Base-by-base conservation (phyloP, 2,329 filamentous ascomycete genomes). In the Pseudocercospora fuligena region DNA sequence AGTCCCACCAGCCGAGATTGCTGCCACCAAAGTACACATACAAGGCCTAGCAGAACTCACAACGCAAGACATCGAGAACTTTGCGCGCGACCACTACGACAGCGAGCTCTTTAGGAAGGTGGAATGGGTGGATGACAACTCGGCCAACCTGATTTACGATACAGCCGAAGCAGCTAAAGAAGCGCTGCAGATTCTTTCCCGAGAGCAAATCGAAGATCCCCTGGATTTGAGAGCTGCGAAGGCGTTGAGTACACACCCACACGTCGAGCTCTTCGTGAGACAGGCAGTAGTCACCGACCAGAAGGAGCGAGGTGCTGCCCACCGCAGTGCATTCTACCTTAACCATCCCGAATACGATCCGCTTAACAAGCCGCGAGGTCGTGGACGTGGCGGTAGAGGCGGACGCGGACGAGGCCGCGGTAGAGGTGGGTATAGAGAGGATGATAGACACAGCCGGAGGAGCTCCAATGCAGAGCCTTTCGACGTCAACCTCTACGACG, bases 91-190 rank as follows among this genome's bases (percentile, higher is more conserved):
- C 8, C 87, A 95, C 78, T 93, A 87, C 74, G 81, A 84, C 40
- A 77, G 79, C 14, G 83, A 85, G 63, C 75, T 82, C 61, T 83
- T 89, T 64, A 82, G 86, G 64, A 85, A 87, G 68, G 84, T 97
- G 69, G 93, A 98, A 81, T 99, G 95, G 95, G 93, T 99, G 71
- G 92, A 98, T 78, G 95, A 99, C 79, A 89, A 88, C 6, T 94
- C 93, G 0, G 92, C 93, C 69, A 98, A 98, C 77, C 83, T 97
- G 61, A 80, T 97, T 61, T 98, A 95, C 81, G 82, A 83, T 64
- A 84, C 81, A 40, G 75, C 82, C 12, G 82, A 85, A 53, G 79
- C 84, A 12, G 88, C 88, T 1, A 74, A 82, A 5, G 78, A 83
- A 60, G 88, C 88, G 21, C 80, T 90, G 25, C 74, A 77, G 33